Percentiles rank a stretch among this genome's conserved stretches.
These are phyloP conservation scores for Thelonectria olida DNA, from an alignment of 2,329 filamentous ascomycete species.

Conservation along the genomic window DNA sequence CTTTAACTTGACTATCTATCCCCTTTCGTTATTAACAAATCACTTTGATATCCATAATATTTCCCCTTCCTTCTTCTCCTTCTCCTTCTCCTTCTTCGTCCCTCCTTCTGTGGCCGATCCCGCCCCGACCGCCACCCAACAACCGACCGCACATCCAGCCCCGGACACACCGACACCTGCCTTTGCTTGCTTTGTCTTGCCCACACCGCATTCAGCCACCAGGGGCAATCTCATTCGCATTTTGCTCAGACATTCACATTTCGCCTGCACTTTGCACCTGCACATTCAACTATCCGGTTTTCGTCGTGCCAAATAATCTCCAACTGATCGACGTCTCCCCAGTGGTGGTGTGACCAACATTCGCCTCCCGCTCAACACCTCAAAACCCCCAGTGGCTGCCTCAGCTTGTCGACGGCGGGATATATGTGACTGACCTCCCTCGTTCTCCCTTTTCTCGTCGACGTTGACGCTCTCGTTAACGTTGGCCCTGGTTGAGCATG, in stretches of 20 bases:
- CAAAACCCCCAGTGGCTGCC: slow-evolving; percentile 1
- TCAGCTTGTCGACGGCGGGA: slow-evolving; percentile 7
- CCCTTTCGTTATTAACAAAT: too few species aligned
- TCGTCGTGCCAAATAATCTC: background rate
- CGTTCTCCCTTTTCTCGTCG: slow-evolving; percentile 8
- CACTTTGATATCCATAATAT: background rate
- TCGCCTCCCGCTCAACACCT: slow-evolving; percentile 6
- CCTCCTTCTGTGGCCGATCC: background rate
- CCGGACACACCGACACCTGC: slow-evolving; percentile 21
- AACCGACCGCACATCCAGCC: slow-evolving; percentile 6
- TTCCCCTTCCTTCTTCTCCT: background rate
- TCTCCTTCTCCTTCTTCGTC: background rate
- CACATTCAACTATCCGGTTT: background rate
- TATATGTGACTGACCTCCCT: slow-evolving; percentile 12
- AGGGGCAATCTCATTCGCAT: background rate
- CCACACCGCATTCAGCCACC: slow-evolving; percentile 18
- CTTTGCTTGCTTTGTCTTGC: background rate
- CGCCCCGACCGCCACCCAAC: slow-evolving; percentile 10
- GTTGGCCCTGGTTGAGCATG: slow-evolving; percentile 43
- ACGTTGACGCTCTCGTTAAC: slow-evolving; percentile 25
- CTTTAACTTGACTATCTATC: too few species aligned
- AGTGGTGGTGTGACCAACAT: slow-evolving; percentile 18
- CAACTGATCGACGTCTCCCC: background rate
- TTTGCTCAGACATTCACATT: background rate
- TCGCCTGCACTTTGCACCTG: background rate